phyloP scores from a whole-genome alignment of 768 basidiomycete genomes.

The Mycena vitilis region DNA sequence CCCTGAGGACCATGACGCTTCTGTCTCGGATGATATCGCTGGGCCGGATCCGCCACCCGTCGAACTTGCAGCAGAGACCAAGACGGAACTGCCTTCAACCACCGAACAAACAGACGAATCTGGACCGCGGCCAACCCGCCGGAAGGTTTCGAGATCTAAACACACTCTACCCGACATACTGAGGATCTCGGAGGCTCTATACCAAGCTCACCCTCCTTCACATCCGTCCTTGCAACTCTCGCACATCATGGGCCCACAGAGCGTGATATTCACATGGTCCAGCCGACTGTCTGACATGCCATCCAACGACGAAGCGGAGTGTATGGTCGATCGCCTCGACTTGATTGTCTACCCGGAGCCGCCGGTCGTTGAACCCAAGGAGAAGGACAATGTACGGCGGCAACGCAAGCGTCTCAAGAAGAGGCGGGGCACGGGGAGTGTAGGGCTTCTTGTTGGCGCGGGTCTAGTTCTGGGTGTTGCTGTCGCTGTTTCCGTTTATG shows the following conservation, averaged over 20 bases:
- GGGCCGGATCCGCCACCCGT: background rate
- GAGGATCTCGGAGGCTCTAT: conserved; percentile 67
- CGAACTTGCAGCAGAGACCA: background rate
- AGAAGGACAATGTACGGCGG: conserved; percentile 40
- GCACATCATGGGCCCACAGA: conserved; percentile 82
- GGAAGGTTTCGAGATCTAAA: conserved; percentile 37
- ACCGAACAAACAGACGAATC: conserved; percentile 16
- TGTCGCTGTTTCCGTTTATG: conserved; percentile 67
- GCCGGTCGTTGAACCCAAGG: conserved; percentile 44
- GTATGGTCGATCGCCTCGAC: conserved; percentile 65
- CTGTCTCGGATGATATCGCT: background rate
- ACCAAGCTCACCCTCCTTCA: conserved; percentile 67
- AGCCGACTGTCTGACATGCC: conserved; percentile 58
- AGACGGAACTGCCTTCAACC: conserved; percentile 3
- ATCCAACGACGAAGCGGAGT: conserved; percentile 67
- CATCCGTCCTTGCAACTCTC: conserved; percentile 64
- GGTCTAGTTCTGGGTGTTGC: conserved; percentile 78
- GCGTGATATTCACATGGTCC: conserved; percentile 81
- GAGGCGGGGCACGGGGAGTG: conserved; percentile 33
- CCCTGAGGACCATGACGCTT: background rate
- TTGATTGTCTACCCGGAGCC: conserved; percentile 67
- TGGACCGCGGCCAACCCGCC: background rate
- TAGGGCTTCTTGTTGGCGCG: conserved; percentile 68
- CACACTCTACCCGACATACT: conserved; percentile 63
- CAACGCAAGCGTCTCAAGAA: conserved; percentile 36